These are phyloP conservation scores for Fusarium sp. DNA, from an alignment of 2,329 filamentous ascomycete genomes.

Conservation along the genomic window DNA sequence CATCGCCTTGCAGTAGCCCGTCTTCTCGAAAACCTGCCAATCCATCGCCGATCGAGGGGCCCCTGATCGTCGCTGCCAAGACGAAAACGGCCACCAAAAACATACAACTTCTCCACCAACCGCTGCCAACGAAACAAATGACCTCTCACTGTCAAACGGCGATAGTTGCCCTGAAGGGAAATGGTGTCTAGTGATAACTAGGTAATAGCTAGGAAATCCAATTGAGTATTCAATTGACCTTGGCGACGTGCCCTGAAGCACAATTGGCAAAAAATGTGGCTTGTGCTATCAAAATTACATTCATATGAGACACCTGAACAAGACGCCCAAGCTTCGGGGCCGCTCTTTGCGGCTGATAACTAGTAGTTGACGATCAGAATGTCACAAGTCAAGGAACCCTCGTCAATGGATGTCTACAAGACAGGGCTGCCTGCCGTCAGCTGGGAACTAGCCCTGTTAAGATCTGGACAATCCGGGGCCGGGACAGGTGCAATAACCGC, in stretches of 20 bases:
- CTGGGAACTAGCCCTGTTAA: background rate
- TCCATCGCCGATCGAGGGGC: slow-evolving; percentile 23
- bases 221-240: background rate
- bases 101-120: slow-evolving; percentile 17
- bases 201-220: background rate
- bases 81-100: slow-evolving; percentile 23
- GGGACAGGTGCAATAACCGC: background rate
- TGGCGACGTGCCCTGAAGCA: background rate
- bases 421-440: background rate
- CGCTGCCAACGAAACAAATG: background rate
- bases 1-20: slow-evolving; percentile 24
- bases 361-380: slow-evolving; percentile 26
- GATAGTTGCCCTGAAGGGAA: background rate
- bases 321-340: background rate
- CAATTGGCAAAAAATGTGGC: background rate
- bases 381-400: slow-evolving; percentile 13
- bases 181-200: background rate
- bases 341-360: slow-evolving; percentile 29
- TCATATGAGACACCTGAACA: background rate
- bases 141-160: background rate
- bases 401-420: background rate
- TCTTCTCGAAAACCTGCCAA: slow-evolving; percentile 22
- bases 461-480: background rate
- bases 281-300: slow-evolving; percentile 1
- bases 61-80: slow-evolving; percentile 33